Percentiles rank a stretch among this genome's conserved stretches.
phyloP scores from a whole-genome alignment of 2,329 filamentous ascomycete species.

The Drechslerella stenobrocha region DNA sequence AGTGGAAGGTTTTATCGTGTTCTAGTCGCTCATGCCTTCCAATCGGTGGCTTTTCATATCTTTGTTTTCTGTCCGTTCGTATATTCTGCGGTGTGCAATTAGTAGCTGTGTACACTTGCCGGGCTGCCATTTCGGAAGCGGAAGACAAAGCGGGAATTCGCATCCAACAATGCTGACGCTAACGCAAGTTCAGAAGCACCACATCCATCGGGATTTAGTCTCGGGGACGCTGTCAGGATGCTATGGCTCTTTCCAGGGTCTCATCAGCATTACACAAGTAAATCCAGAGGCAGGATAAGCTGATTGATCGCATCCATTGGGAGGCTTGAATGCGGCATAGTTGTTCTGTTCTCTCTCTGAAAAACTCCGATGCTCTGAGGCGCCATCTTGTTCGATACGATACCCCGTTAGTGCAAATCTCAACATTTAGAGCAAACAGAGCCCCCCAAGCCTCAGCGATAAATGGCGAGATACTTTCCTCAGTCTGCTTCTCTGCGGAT shows the following conservation, averaged over 20 bases:
- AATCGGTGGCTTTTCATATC: too few species aligned
- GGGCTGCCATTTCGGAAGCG: conserved; percentile 27
- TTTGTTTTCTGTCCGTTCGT: background rate
- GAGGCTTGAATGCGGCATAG: conserved; percentile 16
- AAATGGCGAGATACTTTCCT: conserved; percentile 1
- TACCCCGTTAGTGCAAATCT: background rate
- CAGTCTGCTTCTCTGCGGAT: conserved; percentile 11
- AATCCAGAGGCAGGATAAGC: conserved; percentile 1
- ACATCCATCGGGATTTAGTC: conserved; percentile 31
- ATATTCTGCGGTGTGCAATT: conserved; percentile 7
- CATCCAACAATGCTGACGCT: conserved; percentile 32
- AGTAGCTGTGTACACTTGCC: conserved; percentile 13
- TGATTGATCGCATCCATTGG: conserved; percentile 1
- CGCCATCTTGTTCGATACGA: background rate
- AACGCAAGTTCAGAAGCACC: conserved; percentile 27
- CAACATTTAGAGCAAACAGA: background rate
- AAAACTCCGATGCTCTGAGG: background rate
- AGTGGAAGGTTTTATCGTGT: too few species aligned
- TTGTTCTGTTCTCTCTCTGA: background rate
- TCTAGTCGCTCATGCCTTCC: too few species aligned
- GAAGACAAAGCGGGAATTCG: conserved; percentile 42
- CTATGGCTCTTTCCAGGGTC: conserved; percentile 10
- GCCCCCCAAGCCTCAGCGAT: background rate
- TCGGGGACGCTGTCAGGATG: too few species aligned
- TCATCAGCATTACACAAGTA: conserved; percentile 1